These are phyloP conservation scores for Bipolaris bicolor DNA, from an alignment of 2,329 filamentous ascomycete genomes.

Conservation along the genomic window DNA sequence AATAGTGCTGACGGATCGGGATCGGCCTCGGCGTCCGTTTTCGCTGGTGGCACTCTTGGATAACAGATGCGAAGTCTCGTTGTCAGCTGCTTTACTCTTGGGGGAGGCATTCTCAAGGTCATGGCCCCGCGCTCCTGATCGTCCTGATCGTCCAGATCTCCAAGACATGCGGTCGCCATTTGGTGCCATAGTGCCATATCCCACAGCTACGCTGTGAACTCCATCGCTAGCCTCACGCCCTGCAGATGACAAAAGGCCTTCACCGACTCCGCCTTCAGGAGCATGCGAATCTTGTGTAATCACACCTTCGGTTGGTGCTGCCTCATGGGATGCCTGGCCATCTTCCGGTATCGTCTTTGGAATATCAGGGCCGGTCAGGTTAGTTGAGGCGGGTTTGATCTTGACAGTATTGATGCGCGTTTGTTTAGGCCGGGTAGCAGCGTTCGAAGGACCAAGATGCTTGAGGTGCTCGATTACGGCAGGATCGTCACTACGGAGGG, in stretches of 20 bases:
- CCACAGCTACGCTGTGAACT: slow-evolving; percentile 62
- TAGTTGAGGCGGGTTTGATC: slow-evolving; percentile 66
- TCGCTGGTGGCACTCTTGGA: slow-evolving; percentile 23
- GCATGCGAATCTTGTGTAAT: slow-evolving; percentile 41
- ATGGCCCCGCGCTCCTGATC: slow-evolving; percentile 9
- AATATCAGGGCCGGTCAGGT: slow-evolving; percentile 63
- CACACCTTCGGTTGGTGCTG: slow-evolving; percentile 6
- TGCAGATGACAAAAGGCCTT: slow-evolving; percentile 60
- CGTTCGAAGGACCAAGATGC: slow-evolving; percentile 69
- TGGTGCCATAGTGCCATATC: slow-evolving; percentile 53
- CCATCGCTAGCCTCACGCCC: slow-evolving; percentile 68
- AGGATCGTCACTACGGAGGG: slow-evolving; percentile 59
- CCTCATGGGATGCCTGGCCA: slow-evolving; percentile 33
- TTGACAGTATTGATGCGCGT: slow-evolving; percentile 69
- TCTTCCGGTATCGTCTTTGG: slow-evolving; percentile 53
- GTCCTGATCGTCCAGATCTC: slow-evolving; percentile 30
- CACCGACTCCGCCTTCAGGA: slow-evolving; percentile 60
- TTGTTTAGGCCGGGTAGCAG: slow-evolving; percentile 64
- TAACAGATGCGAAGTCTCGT: slow-evolving; percentile 25
- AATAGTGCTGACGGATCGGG: slow-evolving; percentile 42
- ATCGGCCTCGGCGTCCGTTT: slow-evolving; percentile 12
- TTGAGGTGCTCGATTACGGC: slow-evolving; percentile 66
- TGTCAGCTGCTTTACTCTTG: slow-evolving; percentile 21
- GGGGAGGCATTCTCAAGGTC: slow-evolving; percentile 35
- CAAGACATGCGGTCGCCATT: slow-evolving; percentile 38